These are phyloP conservation scores for Endocladia muricata DNA, from an alignment of 31 red algal genomes.

Conservation along the genomic window DNA sequence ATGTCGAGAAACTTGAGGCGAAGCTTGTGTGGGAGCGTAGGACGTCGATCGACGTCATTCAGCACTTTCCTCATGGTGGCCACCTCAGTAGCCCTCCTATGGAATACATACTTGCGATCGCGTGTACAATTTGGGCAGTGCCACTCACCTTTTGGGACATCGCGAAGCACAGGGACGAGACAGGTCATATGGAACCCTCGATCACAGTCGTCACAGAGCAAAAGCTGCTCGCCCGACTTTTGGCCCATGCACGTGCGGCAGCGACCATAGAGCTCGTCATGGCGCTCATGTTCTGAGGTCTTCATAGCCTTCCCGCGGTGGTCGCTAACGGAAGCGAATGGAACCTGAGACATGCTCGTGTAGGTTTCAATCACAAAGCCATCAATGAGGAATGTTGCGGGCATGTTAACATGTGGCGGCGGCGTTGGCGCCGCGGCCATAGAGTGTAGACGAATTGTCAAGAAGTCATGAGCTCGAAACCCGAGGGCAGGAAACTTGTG, in stretches of 20 bases:
- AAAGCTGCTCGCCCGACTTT: constrained; percentile 1
- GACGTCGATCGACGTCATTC: constrained; percentile 7
- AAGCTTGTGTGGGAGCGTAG: constrained; percentile 38
- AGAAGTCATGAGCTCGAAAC: no score
- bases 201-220: constrained; percentile 69
- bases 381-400: constrained; percentile 20
- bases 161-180: constrained; percentile 25
- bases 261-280: constrained; percentile 18
- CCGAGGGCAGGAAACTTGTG: no score
- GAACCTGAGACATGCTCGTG: constrained; percentile 18
- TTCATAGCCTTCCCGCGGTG: constrained; percentile 17
- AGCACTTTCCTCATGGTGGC: constrained; percentile 10
- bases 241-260: constrained; percentile 38
- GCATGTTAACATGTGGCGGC: constrained; percentile 6
- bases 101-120: background rate
- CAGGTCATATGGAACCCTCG: constrained; percentile 48
- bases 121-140: constrained; percentile 44
- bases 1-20: constrained; percentile 37
- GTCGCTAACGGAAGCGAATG: constrained; percentile 34
- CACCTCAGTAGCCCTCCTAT: constrained; percentile 29
- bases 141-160: constrained; percentile 52
- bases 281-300: constrained; percentile 26
- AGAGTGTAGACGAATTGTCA: no score
- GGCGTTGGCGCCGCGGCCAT: no score
- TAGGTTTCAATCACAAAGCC: constrained; percentile 47